Evolutionary conservation across 106 monocot species (phyloP).

Genomic region (Alisma plantagoaquatica): DNA sequence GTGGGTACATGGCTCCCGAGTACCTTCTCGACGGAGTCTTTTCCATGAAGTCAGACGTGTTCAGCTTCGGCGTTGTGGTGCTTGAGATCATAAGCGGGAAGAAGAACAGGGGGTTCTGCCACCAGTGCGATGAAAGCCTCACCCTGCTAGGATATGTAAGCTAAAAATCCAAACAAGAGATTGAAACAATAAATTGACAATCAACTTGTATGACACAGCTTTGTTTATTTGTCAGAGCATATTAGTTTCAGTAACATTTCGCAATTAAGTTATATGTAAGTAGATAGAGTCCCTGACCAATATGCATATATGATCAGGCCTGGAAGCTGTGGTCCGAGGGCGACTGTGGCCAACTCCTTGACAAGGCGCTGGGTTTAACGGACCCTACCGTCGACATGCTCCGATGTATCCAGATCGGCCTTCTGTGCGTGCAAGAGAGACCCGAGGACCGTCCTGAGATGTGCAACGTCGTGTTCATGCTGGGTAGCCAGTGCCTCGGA

Average conservation of each 20-base stretch:
- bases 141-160: too few relatives aligned
- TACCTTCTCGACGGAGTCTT: background rate
- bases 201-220: background rate
- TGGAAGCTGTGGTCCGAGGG: background rate
- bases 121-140: too few relatives aligned
- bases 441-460: constrained; percentile 2
- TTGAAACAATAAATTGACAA: background rate
- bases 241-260: background rate
- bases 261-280: too few relatives aligned
- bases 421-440: constrained; percentile 3
- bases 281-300: too few relatives aligned
- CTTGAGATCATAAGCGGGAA: constrained; percentile 3
- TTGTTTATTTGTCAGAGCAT: background rate
- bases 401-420: background rate
- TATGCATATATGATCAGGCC: constrained; percentile 1
- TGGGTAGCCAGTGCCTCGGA: background rate
- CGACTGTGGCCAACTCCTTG: background rate
- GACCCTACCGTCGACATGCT: background rate
- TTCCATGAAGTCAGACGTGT: too few relatives aligned
- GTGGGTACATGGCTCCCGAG: constrained; percentile 3
- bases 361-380: background rate
- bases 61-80: constrained; percentile 2
- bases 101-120: constrained; percentile 3
- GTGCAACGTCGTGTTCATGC: constrained; percentile 1
- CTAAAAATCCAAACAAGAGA: too few relatives aligned